These are phyloP conservation scores for Neocucurbitaria cava DNA, from an alignment of 2,329 filamentous ascomycete species.

Conservation along the genomic window DNA sequence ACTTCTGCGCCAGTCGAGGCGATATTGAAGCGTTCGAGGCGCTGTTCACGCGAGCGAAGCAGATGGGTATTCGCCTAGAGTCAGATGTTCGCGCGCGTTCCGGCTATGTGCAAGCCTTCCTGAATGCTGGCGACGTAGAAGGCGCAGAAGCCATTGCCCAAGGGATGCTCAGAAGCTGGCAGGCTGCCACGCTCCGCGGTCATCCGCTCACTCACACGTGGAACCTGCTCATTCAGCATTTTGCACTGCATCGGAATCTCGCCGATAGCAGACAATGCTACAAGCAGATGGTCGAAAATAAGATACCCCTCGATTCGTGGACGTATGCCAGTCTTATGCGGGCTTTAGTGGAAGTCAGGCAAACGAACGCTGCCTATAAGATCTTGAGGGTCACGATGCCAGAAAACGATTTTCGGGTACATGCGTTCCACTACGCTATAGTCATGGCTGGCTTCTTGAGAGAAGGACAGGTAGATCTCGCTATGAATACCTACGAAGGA, in stretches of 20 bases:
- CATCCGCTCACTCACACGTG: slow-evolving; percentile 68
- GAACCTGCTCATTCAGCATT: slow-evolving; percentile 77
- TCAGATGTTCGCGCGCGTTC: slow-evolving; percentile 32
- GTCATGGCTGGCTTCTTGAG: slow-evolving; percentile 59
- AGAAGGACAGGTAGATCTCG: slow-evolving; percentile 53
- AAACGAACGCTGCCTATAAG: slow-evolving; percentile 62
- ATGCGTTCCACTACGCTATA: slow-evolving; percentile 61
- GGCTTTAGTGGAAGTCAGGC: slow-evolving; percentile 59
- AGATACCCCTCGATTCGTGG: slow-evolving; percentile 60
- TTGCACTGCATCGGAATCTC: slow-evolving; percentile 69
- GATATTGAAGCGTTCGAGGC: slow-evolving; percentile 74
- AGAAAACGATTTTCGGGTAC: slow-evolving; percentile 52
- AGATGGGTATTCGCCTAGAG: slow-evolving; percentile 40
- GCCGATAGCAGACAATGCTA: slow-evolving; percentile 62
- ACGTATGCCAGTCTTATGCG: slow-evolving; percentile 70
- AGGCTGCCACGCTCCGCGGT: slow-evolving; percentile 52
- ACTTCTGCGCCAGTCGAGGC: slow-evolving; percentile 72
- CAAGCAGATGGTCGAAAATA: slow-evolving; percentile 60
- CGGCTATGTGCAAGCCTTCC: slow-evolving; percentile 67
- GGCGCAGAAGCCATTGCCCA: slow-evolving; percentile 61
- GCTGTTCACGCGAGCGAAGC: slow-evolving; percentile 68
- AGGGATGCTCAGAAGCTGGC: slow-evolving; percentile 59
- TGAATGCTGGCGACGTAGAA: slow-evolving; percentile 55
- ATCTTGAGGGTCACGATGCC: slow-evolving; percentile 61
- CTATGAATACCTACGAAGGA: slow-evolving; percentile 56